Base-by-base conservation (phyloP, 2,329 filamentous ascomycete genomes). In the Sarocladium kiliense region DNA sequence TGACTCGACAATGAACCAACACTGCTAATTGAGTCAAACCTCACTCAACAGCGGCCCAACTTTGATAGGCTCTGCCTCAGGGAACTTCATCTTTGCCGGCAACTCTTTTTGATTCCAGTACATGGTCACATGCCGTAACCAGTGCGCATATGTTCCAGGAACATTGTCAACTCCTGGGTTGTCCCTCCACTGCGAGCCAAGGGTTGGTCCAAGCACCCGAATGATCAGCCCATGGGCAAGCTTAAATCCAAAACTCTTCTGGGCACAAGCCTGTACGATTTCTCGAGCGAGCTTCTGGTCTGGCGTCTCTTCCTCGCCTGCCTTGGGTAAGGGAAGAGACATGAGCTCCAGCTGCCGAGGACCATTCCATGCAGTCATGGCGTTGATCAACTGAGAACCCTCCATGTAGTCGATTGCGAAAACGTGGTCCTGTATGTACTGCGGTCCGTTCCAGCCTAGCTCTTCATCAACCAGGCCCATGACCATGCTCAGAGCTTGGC, bases 191-290 rank as follows among this genome's bases (percentile, higher is more conserved):
- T 80, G 59, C 25, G 77, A 78, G 1, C 79, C 78, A 11, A 84
- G 64, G 1, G 80, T 82, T 18, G 73, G 68, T 1, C 75, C 74
- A 25, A 74, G 65, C 0, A 82, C 72, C 34, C 73, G 69, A 9
- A 81, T 47, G 23, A 81, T 81, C 23, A 82, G 60, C 0, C 79
- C 79, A 58, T 81, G 78, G 1, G 78, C 77, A 7, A 84, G 64
- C 65, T 83, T 83, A 63, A 83, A 77, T 1, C 73, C 75, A 62
- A 79, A 83, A 58, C 78, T 80, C 56, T 64, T 69, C 14, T 59
- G 63, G n/a, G 83, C 63, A 56, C 76, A 78, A 1, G 61, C 70
- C 62, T 82, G 76, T 1, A 84, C 77, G 53, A 83, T 77, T 58
- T 73, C 66, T 30, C 77, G 69, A 0, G 80, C 80, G 41, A 69